Evolutionary conservation across 148 eudicot species (phyloP).

Genomic region (Vaccinium macrocarpon): DNA sequence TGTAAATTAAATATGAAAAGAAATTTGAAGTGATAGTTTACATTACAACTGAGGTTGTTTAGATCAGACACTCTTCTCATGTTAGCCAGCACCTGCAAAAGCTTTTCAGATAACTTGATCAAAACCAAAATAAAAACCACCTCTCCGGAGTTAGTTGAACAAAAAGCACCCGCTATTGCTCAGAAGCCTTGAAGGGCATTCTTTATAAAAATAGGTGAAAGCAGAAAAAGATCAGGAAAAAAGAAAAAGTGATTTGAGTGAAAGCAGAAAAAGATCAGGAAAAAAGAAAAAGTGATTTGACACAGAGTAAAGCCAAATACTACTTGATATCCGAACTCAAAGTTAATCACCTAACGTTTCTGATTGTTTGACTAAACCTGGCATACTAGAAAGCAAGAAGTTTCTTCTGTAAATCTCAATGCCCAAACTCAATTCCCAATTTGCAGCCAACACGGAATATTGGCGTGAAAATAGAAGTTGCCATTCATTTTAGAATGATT

Average conservation of each 20-base stretch:
- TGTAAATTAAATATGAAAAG: neutral
- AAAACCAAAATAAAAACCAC: neutral
- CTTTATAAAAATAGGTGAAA: neutral
- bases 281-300: neutral
- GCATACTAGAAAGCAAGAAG: neutral
- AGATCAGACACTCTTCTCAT: conserved; percentile 63
- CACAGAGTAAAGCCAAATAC: neutral
- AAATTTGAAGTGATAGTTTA: conserved; percentile 16
- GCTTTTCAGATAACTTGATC: neutral
- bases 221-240: neutral
- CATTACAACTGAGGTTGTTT: conserved; percentile 62
- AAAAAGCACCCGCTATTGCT: neutral
- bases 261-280: neutral
- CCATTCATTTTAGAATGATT: neutral
- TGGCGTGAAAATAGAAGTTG: neutral
- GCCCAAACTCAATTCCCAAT: neutral
- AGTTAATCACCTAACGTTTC: neutral
- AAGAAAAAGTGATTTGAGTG: neutral
- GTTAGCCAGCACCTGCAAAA: conserved; percentile 75
- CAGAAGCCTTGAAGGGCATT: neutral
- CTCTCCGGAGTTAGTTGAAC: neutral
- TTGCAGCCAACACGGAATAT: neutral
- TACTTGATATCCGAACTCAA: neutral
- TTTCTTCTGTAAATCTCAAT: neutral
- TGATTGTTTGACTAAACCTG: neutral